Base-by-base conservation (phyloP, 306 rosid genomes). In the Nissolia schottii region DNA sequence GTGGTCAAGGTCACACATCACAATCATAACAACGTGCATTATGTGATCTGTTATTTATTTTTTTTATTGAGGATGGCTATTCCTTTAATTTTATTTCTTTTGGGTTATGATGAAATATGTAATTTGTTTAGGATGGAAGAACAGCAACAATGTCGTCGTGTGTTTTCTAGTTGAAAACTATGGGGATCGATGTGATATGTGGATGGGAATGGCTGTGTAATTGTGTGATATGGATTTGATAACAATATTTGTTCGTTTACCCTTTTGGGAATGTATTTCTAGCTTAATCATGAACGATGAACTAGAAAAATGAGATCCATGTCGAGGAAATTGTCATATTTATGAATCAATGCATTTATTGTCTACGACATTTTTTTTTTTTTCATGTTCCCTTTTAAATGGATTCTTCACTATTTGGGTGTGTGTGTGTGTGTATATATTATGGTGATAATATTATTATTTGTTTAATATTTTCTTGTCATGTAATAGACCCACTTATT, bases 1-100 rank as follows among this genome's bases (percentile, higher is more conserved):
- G 78, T 86, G 2, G 74, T 86, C n/a, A 86, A 86, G 90, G 90
- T 85, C 40, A 20, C 10, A 1, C 1, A 24, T 24, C 16, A 54
- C 2, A 24, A 24, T 24, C 32, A 53, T 0, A 23, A 22, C 16
- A 11, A 53, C 34, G 22, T 10, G 31, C 60, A 54, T 13, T 54
- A 32, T 23, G 1, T 51, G 25, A 19, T 51, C 15, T 13, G 3
- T 54, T 54, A n/a, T n/a, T n/a, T n/a, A n/a, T 3, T 24, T 4
- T 11, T 54, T 24, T 5, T 0, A 54, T 12, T 24, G 32, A 24
- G 32, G 18, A 2, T 24, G 16, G n/a, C n/a, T n/a, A n/a, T 23
- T 23, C 9, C 7, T 13, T 1, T 0, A 20, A 2, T 16, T 55
- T 5, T 56, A 51, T 7, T 14, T 0, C 0, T 24, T 7, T 45